A percentile compares a stretch with the other conserved stretches of the same genome.
phyloP scores from a whole-genome alignment of 192 early-diverging fungal species.

The Gonapodya prolifera region DNA sequence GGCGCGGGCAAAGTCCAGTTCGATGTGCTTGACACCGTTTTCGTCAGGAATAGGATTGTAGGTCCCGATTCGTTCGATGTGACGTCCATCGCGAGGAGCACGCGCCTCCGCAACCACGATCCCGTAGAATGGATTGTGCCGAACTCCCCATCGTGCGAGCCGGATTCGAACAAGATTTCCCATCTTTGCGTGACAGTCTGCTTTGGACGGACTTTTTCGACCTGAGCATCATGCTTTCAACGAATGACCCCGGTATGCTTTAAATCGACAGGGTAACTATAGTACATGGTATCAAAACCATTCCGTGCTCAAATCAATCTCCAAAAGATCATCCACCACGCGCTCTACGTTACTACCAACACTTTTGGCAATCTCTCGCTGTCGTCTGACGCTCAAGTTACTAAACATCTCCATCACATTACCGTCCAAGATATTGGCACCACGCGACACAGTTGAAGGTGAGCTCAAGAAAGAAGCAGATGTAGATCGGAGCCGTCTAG shows the following conservation, averaged over 20 bases:
- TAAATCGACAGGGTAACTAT: no score
- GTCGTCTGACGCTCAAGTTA: conserved; percentile 47
- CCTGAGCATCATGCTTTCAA: no score
- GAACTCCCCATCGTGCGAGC: conserved; percentile 79
- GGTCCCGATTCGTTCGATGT: conserved; percentile 81
- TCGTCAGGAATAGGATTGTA: conserved; percentile 70
- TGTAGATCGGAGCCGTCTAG: conserved; percentile 12
- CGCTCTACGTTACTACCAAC: conserved; percentile 74
- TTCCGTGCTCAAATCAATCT: conserved; percentile 45
- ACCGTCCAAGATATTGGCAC: conserved; percentile 73
- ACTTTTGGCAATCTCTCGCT: conserved; percentile 76
- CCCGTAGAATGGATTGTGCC: conserved; percentile 84
- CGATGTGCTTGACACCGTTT: conserved; percentile 68
- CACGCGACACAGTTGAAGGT: conserved; percentile 55
- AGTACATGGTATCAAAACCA: conserved; percentile 61
- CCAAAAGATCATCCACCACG: conserved; percentile 71
- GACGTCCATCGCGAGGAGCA: conserved; percentile 70
- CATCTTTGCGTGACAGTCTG: not conserved
- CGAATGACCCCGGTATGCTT: conserved; percentile 5
- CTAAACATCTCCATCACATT: conserved; percentile 63
- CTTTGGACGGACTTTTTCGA: no score
- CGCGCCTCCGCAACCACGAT: conserved; percentile 81
- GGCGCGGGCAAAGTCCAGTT: conserved; percentile 72
- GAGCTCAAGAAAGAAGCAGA: conserved; percentile 20
- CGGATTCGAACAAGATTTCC: conserved; percentile 30